Base-by-base conservation (phyloP, 2,329 filamentous ascomycete genomes). In the Aureobasidium uvarum region DNA sequence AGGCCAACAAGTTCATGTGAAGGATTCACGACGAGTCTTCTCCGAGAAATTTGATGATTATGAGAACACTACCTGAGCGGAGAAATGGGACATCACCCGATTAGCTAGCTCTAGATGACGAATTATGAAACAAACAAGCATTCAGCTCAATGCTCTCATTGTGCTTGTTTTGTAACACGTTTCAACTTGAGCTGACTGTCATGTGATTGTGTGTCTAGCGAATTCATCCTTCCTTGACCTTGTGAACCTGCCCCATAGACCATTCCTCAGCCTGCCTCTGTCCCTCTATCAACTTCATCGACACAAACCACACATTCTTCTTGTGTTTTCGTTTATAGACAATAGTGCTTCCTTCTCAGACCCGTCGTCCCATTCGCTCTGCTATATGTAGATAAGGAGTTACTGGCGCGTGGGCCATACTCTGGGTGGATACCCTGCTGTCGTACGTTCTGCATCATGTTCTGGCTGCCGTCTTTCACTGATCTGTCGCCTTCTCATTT, bases 1-100 rank as follows among this genome's bases (percentile, higher is more conserved):
- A 68, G 54, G 59, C 76, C 55, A 62, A 66, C 38, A 66, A 66
- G 46, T 62, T 36, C 55, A 48, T 66, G 18, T 66, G 54, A 46
- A 46, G 58, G 55, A 45, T 38, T 13, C 14, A 46, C 28, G 14
- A 46, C 13, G 11, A 20, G 25, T 33, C 31, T 28, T 52, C 7
- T 2, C 7, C 5, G 14, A 46, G 25, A 0, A 3, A 23, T 41
- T 23, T 11, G 23, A 46, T 13, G 43, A 46, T 13, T 20, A 23
- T 23, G 43, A 46, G 43, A 13, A 46, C 13, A 46, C 20, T 23
- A 23, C n/a, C n/a, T 28, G 43, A 25, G 43, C 11, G 20, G 20
- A 46, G 43, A 10, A 46, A 14, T 13, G 20, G 5, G 10, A 25
- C 20, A 46, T 25, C 43, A 25, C 14, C 20, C 20, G 5, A 25